Percentiles rank a stretch among this genome's conserved stretches.
Conservation (phyloP, 495 filamentous ascomycete genomes). For the Aspergillus coremiiformis region DNA sequence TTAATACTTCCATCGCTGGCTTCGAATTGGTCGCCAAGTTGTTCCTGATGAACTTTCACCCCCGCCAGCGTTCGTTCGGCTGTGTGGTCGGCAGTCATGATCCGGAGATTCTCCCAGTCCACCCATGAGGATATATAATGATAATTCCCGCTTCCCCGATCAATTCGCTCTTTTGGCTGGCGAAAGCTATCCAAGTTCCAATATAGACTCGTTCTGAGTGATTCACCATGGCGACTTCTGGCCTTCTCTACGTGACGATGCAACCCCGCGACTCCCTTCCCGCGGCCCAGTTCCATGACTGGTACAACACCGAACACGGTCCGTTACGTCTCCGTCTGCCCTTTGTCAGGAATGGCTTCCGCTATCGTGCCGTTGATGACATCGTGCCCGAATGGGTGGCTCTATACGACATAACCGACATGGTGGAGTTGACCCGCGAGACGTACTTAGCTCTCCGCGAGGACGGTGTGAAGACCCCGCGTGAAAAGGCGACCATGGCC, state of each 20-base stretch:
- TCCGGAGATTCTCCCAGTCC: background rate
- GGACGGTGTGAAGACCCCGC: constrained; percentile 55
- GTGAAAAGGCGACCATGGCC: constrained; percentile 68
- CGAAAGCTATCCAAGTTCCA: background rate
- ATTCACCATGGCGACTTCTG: constrained; percentile 40
- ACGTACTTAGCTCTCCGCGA: constrained; percentile 61
- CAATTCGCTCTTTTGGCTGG: background rate
- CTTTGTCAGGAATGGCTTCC: constrained; percentile 67
- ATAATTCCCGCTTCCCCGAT: background rate
- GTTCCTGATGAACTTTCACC: constrained; percentile 8
- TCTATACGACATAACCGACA: constrained; percentile 70
- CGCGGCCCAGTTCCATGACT: constrained; percentile 71
- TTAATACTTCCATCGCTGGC: background rate
- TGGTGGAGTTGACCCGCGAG: constrained; percentile 55
- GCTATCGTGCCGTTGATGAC: constrained; percentile 61
- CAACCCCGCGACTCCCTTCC: constrained; percentile 57
- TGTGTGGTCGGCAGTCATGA: constrained; percentile 8
- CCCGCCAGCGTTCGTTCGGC: constrained; percentile 1
- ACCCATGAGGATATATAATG: background rate
- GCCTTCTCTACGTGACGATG: constrained; percentile 75
- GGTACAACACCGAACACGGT: constrained; percentile 88
- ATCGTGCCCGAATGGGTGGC: constrained; percentile 62
- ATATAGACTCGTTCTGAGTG: too few relatives aligned
- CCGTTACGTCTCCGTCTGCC: constrained; percentile 66
- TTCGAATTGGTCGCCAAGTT: background rate